Conservation (phyloP, 1,284 basidiomycete genomes). For the Lentinula novae-zelandiae region DNA sequence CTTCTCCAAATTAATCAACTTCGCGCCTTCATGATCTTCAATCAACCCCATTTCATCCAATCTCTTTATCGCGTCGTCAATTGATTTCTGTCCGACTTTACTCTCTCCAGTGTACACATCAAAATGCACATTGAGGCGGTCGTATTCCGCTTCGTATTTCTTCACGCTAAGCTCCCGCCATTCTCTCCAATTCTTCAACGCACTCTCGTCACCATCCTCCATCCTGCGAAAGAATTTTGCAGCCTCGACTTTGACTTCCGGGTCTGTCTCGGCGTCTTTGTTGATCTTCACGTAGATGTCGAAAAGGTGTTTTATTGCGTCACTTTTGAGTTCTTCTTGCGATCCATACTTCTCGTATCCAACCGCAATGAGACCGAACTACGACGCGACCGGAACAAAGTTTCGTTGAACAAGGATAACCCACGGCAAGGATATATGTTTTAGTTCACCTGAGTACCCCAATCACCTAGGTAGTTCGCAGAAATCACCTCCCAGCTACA, state of each 20-base stretch:
- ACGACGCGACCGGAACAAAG: neutral
- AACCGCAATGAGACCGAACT: conserved; percentile 87
- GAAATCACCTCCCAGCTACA: conserved; percentile 91
- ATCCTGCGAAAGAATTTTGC: conserved; percentile 93
- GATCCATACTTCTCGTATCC: conserved; percentile 93
- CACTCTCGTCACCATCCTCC: conserved; percentile 89
- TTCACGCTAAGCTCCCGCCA: conserved; percentile 93
- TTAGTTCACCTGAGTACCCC: conserved; percentile 80
- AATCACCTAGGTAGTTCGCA: conserved; percentile 94
- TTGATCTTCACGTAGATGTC: conserved; percentile 95
- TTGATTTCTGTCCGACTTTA: conserved; percentile 77
- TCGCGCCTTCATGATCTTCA: conserved; percentile 68
- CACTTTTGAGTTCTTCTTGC: conserved; percentile 77
- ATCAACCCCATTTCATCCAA: conserved; percentile 59
- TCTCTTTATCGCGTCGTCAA: conserved; percentile 64
- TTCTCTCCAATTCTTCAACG: conserved; percentile 85
- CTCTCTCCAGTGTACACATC: conserved; percentile 96
- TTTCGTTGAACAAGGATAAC: neutral
- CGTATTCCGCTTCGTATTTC: conserved; percentile 91
- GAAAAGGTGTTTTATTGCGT: conserved; percentile 95
- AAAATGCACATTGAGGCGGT: conserved; percentile 87
- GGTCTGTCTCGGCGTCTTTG: conserved; percentile 74
- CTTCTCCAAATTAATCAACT: conserved; percentile 81
- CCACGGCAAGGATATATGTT: neutral
- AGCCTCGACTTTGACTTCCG: conserved; percentile 78